Base-by-base conservation (phyloP, 169 alveolate species). In the Eimeria acervulina region DNA sequence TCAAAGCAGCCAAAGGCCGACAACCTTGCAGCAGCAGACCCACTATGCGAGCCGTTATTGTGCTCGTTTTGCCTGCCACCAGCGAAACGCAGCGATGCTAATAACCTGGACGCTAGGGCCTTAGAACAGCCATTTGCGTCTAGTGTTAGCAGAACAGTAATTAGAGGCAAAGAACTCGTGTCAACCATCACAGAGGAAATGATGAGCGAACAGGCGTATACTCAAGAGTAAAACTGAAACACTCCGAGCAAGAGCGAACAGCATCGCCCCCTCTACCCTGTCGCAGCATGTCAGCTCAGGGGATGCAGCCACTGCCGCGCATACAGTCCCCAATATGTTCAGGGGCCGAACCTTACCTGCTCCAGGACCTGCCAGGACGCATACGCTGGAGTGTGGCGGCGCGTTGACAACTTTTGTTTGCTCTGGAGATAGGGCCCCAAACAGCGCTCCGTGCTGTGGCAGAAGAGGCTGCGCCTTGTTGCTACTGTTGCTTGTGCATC, bases 291-390 rank as follows among this genome's bases (percentile, higher is more conserved):
- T 59, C 68, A 17, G 68, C 42, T 31, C 47, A 68, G 31, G 74
- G 38, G 6, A 26, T 66, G 42, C 3, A 12, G 47, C 51, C 36
- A n/a, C 83, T 72, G 33, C 83, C 21, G 51, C 17, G 51, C 83
- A 38, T 17, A 19, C 26, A 28, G 44, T 36, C 83, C 31, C 47
- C 52, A 17, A 47, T 72, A 33, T 1, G 33, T 19, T 36, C 19
- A 72, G 15, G 47, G 83, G 47, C 83, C n/a, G 47, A 36, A 63
- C 7, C 96, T 92, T 97, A 6, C 99, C 99, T 15, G 98, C 95
- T 4, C 99, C 99, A 33, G 99, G 98, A 1, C 98, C 98, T 5
- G 99, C 99, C 19, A 97, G 94, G 72, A 98, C 97, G 59, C 96
- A 83, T 26, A 97, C 92, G 40, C 97, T 95, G 85, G 96, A 84